A percentile compares a stretch with the other conserved stretches of the same genome.
phyloP scores from a whole-genome alignment of 2,329 filamentous ascomycete species.

The Pseudogymnoascus sp. region DNA sequence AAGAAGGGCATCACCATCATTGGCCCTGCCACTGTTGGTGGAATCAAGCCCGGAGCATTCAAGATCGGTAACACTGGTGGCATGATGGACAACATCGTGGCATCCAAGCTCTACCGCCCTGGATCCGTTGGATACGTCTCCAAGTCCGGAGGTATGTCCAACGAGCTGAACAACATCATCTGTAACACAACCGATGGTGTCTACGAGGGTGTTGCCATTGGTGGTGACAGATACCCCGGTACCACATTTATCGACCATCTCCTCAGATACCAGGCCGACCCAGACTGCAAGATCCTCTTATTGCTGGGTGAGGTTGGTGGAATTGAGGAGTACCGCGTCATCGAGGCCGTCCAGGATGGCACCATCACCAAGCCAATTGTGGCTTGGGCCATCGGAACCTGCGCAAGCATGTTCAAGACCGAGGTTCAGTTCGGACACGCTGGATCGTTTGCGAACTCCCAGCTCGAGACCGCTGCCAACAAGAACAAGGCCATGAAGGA shows the following conservation, averaged over 20 bases:
- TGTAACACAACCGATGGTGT: conserved; percentile 94
- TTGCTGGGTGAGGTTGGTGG: conserved; percentile 97
- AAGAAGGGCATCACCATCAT: conserved; percentile 99
- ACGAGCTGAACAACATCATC: conserved; percentile 99
- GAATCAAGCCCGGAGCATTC: conserved; percentile 98
- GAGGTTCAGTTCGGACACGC: conserved; percentile 99
- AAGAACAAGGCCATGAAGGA: conserved; percentile 98
- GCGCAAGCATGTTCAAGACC: conserved; percentile 99
- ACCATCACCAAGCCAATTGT: conserved; percentile 97
- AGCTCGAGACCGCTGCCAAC: conserved; percentile 89
- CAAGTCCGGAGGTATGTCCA: conserved; percentile 99
- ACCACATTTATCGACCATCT: conserved; percentile 99
- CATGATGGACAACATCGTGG: conserved; percentile 99
- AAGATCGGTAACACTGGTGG: conserved; percentile 99
- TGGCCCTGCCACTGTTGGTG: conserved; percentile 94
- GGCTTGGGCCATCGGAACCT: conserved; percentile 98
- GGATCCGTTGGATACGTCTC: conserved; percentile 98
- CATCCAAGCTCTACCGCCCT: conserved; percentile 99
- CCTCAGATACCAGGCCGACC: conserved; percentile 91
- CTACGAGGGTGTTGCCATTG: conserved; percentile 97
- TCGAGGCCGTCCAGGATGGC: conserved; percentile 92
- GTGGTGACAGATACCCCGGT: conserved; percentile 96
- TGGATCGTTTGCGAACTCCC: conserved; percentile 97
- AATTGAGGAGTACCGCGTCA: conserved; percentile 99
- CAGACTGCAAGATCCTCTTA: conserved; percentile 94